These are phyloP conservation scores for Pholiota microspora DNA, from an alignment of 768 basidiomycete species.

Conservation along the genomic window DNA sequence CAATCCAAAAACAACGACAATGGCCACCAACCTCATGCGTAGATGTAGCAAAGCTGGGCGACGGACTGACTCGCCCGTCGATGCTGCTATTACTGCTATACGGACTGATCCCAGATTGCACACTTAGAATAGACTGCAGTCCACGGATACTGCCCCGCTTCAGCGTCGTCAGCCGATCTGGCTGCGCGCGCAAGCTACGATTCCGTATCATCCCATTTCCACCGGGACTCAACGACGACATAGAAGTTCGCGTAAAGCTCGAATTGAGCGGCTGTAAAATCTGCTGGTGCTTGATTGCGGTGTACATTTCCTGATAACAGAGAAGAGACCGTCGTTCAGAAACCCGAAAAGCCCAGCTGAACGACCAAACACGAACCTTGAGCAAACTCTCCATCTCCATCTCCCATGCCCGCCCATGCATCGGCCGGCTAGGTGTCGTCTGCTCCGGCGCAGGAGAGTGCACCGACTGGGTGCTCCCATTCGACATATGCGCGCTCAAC, in stretches of 20 bases:
- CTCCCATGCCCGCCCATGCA: constrained; percentile 77
- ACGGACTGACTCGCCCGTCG: constrained; percentile 90
- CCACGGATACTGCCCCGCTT: constrained; percentile 94
- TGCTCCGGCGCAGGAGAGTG: constrained; percentile 41
- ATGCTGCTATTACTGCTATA: constrained; percentile 83
- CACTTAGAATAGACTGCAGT: constrained; percentile 71
- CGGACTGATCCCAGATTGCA: constrained; percentile 67
- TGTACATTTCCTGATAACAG: constrained; percentile 84
- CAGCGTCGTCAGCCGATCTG: constrained; percentile 70
- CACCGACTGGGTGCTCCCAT: constrained; percentile 39
- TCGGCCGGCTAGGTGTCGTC: constrained; percentile 24
- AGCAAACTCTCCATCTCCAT: constrained; percentile 81
- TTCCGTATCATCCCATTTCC: constrained; percentile 52
- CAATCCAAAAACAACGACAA: no score
- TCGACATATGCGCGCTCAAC: constrained; percentile 36
- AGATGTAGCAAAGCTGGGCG: constrained; percentile 91
- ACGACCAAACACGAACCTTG: constrained; percentile 53
- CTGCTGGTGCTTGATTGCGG: constrained; percentile 85
- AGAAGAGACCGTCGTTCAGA: not conserved
- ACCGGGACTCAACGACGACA: constrained; percentile 58
- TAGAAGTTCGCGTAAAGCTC: constrained; percentile 44
- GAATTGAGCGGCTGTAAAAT: constrained; percentile 78
- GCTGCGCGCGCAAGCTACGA: constrained; percentile 67
- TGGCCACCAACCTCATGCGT: constrained; percentile 64
- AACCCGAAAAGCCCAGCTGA: not conserved